Evolutionary conservation across 2,329 filamentous ascomycete species (phyloP), one percentile per base, ranked within the genome.

Genomic region (Alternaria ventricosa): DNA sequence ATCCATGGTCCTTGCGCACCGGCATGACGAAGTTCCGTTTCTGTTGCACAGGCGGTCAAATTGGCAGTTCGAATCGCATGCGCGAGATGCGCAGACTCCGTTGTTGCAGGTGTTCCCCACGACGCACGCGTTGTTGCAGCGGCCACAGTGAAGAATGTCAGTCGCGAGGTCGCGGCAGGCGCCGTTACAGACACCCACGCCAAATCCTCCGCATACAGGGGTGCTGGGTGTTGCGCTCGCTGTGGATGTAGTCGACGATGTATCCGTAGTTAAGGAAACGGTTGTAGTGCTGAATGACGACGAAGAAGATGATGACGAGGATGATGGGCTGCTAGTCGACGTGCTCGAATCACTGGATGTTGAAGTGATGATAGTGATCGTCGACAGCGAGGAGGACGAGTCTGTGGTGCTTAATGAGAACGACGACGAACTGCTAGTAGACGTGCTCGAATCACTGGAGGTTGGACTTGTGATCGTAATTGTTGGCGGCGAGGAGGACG

Each of bases 51-150:
- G 50, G 9, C 68, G 65, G 23, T 70, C 63, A n/a, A 67, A 69
- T 11, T 59, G 56, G 66, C 77, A 79, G 28, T 59, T 60, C 2
- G 73, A 75, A 59, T 78, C 71, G 65, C 78, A 80, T 10, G 71
- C 57, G 10, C 59, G 61, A 2, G 68, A 71, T 9, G 69, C 70
- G 62, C 78, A 80, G 0, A 78, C 75, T 15, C 78, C 78, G 60
- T 80, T 80, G n/a, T 69, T 66, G 55, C 78, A 80, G 13, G 57
- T 46, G 20, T 62, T 68, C 6, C 69, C 71, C 3, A 47, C 20
- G 3, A 65, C 54, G 59, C 78, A 80, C 6, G 27, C 18, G 36
- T 72, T 77, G 54, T 63, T 66, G 58, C 75, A 78, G 11, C 63
- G 57, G 11, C 75, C 73, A 55, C 76, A 80, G 61, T 78, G 75